Evolutionary conservation across 2,329 filamentous ascomycete species (phyloP).

Genomic region (Polychaeton citri): DNA sequence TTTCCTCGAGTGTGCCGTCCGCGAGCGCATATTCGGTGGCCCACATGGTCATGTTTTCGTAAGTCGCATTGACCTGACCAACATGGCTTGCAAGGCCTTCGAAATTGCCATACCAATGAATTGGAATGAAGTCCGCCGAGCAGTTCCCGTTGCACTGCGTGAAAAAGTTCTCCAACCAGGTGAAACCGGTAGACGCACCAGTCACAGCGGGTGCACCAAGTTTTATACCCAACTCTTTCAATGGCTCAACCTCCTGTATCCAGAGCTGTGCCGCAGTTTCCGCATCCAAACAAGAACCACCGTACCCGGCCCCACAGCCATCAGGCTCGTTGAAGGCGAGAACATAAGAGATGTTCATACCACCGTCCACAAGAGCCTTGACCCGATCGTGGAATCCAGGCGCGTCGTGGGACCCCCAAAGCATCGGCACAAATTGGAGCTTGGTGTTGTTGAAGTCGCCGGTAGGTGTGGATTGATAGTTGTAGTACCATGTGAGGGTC

Average conservation of each 20-base stretch:
- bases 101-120: conserved; percentile 51
- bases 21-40: conserved; percentile 61
- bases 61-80: conserved; percentile 42
- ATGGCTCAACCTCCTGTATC: conserved; percentile 58
- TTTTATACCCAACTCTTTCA: conserved; percentile 50
- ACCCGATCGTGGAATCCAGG: conserved; percentile 51
- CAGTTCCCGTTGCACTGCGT: conserved; percentile 40
- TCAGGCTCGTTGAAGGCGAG: conserved; percentile 76
- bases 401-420: conserved; percentile 49
- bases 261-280: conserved; percentile 52
- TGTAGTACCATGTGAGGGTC: conserved; percentile 74
- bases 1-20: conserved; percentile 41
- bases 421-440: conserved; percentile 69
- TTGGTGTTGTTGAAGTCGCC: conserved; percentile 25
- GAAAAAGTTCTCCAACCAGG: conserved; percentile 57
- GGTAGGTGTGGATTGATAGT: conserved; percentile 48
- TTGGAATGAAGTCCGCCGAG: conserved; percentile 35
- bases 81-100: conserved; percentile 54
- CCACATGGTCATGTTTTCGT: conserved; percentile 50
- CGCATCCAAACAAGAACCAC: conserved; percentile 51
- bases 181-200: conserved; percentile 44
- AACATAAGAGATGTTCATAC: conserved; percentile 51
- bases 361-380: conserved; percentile 37
- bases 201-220: conserved; percentile 61
- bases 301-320: conserved; percentile 31